These are phyloP conservation scores for Sparassis latifolia DNA, from an alignment of 1,284 basidiomycete species.

Conservation along the genomic window DNA sequence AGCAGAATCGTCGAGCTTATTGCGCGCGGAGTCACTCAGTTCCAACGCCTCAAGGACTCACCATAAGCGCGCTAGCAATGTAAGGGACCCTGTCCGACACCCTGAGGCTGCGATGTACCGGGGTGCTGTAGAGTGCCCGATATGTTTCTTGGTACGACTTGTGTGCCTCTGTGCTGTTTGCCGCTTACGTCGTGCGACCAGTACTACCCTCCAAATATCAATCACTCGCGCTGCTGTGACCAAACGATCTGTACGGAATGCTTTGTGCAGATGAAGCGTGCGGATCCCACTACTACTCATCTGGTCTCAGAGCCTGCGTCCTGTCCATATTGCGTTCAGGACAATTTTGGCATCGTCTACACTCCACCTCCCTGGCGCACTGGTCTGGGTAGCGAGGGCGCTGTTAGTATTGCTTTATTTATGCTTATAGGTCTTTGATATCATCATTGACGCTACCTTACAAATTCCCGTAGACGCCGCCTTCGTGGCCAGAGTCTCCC, in stretches of 20 bases:
- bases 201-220: conserved; percentile 95
- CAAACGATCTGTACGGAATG: conserved; percentile 99
- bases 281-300: conserved; percentile 89
- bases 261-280: conserved; percentile 97
- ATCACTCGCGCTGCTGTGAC: conserved; percentile 94
- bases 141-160: conserved; percentile 89
- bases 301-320: conserved; percentile 90
- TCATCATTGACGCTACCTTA: background rate
- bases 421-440: background rate
- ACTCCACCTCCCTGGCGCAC: conserved; percentile 75
- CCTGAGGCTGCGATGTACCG: conserved; percentile 78
- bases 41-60: conserved; percentile 28
- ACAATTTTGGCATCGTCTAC: conserved; percentile 94
- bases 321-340: conserved; percentile 96
- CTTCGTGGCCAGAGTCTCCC: conserved; percentile 45
- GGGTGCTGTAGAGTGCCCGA: conserved; percentile 94
- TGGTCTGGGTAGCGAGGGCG: conserved; percentile 65
- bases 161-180: conserved; percentile 10
- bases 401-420: conserved; percentile 36
- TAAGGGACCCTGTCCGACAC: conserved; percentile 47
- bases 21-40: conserved; percentile 22
- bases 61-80: conserved; percentile 40
- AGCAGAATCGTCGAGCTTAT: conserved; percentile 17
- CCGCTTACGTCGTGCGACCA: conserved; percentile 24
- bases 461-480: conserved; percentile 22